Base-by-base conservation (phyloP, 192 early-diverging fungal genomes). In the Podochytrium sp. region DNA sequence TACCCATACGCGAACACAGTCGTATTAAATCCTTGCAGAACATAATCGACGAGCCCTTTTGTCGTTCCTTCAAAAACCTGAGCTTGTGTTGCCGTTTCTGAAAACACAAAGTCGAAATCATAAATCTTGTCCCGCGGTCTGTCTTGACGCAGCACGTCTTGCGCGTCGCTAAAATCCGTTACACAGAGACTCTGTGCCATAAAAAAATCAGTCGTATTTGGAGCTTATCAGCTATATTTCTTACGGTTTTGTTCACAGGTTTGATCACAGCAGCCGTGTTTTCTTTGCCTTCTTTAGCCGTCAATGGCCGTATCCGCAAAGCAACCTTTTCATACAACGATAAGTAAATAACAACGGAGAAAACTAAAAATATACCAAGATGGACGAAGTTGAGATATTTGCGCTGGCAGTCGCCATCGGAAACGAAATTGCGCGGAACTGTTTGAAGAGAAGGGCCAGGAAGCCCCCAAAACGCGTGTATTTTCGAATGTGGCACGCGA, bases 1-100 rank as follows among this genome's bases (percentile, higher is more conserved):
- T 49, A 74, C 50, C 72, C 74, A 47, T 96, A 96, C 0, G 94
- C 94, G 81, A 96, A 96, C n/a, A 94, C 90, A 4, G 93, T 95
- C 33, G 93, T 88, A 71, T 96, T 94, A 80, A 87, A 96, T 16
- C 94, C 94, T 38, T 85, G 71, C 75, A 93, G 81, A 18, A 94
- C 90, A 0, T 84, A 84, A 51, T 90, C 86, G 41, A 94, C 81
- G 39, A 94, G 78, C 5, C 85, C 84, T 37, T 80, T 82, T 3
- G 90, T 89, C 16, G 93, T 94, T 35, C 84, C 84, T 71, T 91
- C 89, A 62, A 81, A 86, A 39, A 92, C 88, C 34, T 94, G 89
- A 56, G 81, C 77, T 73, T 96, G 95, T 3, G 83, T 80, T 33
- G 85, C 78, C 23, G 84, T 80, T 49, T 93, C 90, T 65, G 83